Conservation (phyloP, 1,284 basidiomycete genomes). For the Fomitopsis pinicola region DNA sequence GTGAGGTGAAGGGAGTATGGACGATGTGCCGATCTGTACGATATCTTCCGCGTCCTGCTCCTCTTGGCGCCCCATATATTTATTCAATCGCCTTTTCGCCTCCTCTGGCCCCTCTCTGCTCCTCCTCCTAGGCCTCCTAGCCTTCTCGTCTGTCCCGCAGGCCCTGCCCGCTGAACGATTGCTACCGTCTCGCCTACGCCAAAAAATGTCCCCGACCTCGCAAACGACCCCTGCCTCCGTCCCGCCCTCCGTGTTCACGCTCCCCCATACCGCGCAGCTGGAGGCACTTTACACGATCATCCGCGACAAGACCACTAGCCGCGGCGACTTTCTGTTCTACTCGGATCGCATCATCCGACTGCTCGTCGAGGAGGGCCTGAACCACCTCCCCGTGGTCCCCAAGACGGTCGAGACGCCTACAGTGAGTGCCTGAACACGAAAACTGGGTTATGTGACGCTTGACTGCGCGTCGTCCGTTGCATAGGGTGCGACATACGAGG, state of each 20-base stretch:
- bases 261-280: constrained; percentile 86
- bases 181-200: too few relatives aligned
- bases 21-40: not conserved
- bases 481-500: constrained; percentile 79
- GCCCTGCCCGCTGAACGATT: too few relatives aligned
- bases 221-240: constrained; percentile 37
- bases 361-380: constrained; percentile 84
- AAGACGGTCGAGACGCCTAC: constrained; percentile 82
- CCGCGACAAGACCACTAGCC: constrained; percentile 76
- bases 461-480: not conserved
- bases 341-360: constrained; percentile 77
- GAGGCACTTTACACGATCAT: constrained; percentile 97
- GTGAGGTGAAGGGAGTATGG: too few relatives aligned
- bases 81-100: not conserved
- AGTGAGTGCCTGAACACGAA: constrained; percentile 31
- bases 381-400: constrained; percentile 89
- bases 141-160: too few relatives aligned
- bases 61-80: not conserved
- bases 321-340: constrained; percentile 98
- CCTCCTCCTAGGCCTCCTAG: not conserved
- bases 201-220: constrained; percentile 24
- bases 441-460: not conserved
- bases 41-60: not conserved
- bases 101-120: not conserved
- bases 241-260: constrained; percentile 79